phyloP scores from a whole-genome alignment of 306 rosid genomes.

The Cicer judaicum region DNA sequence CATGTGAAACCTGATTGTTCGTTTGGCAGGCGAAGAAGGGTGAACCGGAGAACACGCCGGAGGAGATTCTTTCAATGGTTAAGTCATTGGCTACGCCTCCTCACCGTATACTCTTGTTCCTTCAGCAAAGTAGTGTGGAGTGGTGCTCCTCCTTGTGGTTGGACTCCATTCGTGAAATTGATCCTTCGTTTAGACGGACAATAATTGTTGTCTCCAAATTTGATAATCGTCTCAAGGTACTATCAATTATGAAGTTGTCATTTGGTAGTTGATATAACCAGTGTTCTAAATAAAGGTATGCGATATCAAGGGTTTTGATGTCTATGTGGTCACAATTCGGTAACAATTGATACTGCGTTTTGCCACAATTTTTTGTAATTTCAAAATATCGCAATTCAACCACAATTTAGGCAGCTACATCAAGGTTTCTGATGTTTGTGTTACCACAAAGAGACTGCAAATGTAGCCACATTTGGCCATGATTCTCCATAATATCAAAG shows the following conservation, averaged over 20 bases:
- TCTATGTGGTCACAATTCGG: neutral
- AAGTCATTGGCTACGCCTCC: constrained; percentile 94
- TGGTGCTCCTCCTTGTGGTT: constrained; percentile 98
- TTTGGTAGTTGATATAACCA: neutral
- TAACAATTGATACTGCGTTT: neutral
- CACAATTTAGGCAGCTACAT: neutral
- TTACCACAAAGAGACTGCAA: neutral
- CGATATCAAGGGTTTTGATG: neutral
- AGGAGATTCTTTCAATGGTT: constrained; percentile 96
- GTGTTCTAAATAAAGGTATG: neutral
- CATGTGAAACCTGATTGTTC: neutral
- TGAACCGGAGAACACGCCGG: constrained; percentile 90
- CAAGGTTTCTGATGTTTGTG: too few relatives aligned
- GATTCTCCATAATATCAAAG: neutral
- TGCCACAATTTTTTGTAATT: neutral
- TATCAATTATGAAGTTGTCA: constrained; percentile 11
- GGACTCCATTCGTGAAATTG: constrained; percentile 89
- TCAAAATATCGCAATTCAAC: neutral
- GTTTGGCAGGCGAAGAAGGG: constrained; percentile 88
- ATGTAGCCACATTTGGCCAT: neutral
- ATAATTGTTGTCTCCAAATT: constrained; percentile 92
- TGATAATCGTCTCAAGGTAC: constrained; percentile 95
- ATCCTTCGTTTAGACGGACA: constrained; percentile 79
- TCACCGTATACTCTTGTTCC: constrained; percentile 86
- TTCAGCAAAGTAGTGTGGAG: constrained; percentile 97